Conservation (phyloP, 805 yeast genomes). For the Candida ovalis region DNA sequence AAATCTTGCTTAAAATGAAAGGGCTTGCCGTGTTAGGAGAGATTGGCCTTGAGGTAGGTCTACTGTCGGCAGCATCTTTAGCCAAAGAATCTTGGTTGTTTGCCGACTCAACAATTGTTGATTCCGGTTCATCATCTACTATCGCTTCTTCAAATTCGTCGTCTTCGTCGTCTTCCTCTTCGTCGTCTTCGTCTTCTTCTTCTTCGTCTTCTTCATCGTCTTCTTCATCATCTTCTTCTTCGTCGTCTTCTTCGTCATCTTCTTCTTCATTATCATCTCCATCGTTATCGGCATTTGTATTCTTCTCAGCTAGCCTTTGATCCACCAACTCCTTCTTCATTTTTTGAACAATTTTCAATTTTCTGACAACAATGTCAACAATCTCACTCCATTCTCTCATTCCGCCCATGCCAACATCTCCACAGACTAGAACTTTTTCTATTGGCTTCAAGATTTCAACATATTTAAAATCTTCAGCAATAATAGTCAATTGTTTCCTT, state of each 20-base stretch:
- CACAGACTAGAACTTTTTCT: conserved; percentile 91
- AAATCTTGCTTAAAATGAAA: conserved; percentile 9
- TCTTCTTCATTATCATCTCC: conserved; percentile 45
- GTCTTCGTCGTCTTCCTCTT: conserved; percentile 29
- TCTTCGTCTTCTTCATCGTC: conserved; percentile 37
- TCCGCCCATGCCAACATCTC: conserved; percentile 99
- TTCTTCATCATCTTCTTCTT: conserved; percentile 38
- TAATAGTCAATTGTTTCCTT: conserved; percentile 69
- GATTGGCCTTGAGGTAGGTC: conserved; percentile 2
- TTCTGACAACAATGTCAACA: conserved; percentile 76
- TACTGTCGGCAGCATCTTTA: conserved; percentile 2
- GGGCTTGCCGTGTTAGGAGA: conserved; percentile 16
- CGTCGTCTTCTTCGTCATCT: conserved; percentile 41
- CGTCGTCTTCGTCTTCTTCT: conserved; percentile 38
- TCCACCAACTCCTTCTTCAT: conserved; percentile 44
- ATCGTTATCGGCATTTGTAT: conserved; percentile 38
- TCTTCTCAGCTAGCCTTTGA: conserved; percentile 33
- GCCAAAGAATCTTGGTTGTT: conserved; percentile 12
- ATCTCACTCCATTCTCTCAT: conserved; percentile 98
- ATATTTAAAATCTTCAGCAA: conserved; percentile 92
- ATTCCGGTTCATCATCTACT: conserved; percentile 10
- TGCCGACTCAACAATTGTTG: conserved; percentile 5
- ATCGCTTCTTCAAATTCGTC: conserved; percentile 17
- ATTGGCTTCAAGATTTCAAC: conserved; percentile 90
- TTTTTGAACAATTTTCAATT: conserved; percentile 59